Percentiles rank a stretch among this genome's conserved stretches.
Conservation (phyloP, 345 rosid genomes). For the Heritiera fomes region DNA sequence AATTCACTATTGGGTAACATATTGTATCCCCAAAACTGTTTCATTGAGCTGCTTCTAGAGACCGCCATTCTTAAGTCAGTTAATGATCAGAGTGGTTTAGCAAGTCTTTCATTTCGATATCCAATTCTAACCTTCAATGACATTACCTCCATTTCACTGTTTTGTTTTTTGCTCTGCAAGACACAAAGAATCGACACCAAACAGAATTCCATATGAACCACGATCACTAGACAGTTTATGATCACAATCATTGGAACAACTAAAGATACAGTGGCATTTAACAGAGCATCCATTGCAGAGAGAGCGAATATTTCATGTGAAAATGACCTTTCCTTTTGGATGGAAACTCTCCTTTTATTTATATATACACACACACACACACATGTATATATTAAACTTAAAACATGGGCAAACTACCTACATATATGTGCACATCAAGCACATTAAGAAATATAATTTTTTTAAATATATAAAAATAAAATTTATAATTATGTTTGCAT, state of each 20-base stretch:
- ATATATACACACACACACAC: no score
- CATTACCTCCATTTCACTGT: not conserved
- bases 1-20: not conserved
- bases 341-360: not conserved
- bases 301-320: not conserved
- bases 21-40: not conserved
- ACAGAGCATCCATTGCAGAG: not conserved
- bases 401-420: not conserved
- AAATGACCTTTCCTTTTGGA: not conserved
- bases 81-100: not conserved
- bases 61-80: not conserved
- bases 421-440: not conserved
- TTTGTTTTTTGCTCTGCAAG: conserved; percentile 17
- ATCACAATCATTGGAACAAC: no score
- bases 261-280: not conserved
- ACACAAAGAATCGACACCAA: not conserved
- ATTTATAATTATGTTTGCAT: no score
- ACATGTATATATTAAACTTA: not conserved
- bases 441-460: not conserved
- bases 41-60: not conserved
- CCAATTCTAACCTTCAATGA: conserved; percentile 5
- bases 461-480: no score
- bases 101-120: not conserved
- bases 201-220: not conserved
- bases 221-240: not conserved